Evolutionary conservation across 768 basidiomycete species (phyloP).

Genomic region (Ramaria rubella): DNA sequence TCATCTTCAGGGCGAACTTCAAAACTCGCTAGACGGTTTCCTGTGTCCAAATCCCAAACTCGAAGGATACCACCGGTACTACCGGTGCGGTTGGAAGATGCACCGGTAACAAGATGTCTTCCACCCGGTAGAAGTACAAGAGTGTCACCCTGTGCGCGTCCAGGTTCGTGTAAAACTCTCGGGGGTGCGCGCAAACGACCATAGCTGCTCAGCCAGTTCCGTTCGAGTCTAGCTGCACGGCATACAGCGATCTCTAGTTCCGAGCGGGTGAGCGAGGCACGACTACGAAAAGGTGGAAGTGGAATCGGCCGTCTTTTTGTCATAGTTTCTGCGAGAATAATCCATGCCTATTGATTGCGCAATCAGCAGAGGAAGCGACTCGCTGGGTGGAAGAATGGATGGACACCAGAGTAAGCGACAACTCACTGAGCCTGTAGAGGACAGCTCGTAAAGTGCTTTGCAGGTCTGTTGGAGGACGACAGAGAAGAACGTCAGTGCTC

Average conservation of each 20-base stretch:
- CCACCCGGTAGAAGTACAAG: constrained; percentile 8
- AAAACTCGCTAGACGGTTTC: constrained; percentile 4
- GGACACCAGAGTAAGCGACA: not conserved
- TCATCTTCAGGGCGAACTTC: constrained; percentile 7
- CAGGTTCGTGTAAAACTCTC: constrained; percentile 6
- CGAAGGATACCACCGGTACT: constrained; percentile 6
- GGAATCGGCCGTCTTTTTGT: constrained; percentile 11
- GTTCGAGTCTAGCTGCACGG: constrained; percentile 8
- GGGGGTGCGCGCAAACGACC: constrained; percentile 8
- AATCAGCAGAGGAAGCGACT: not conserved
- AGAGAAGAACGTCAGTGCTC: constrained; percentile 2
- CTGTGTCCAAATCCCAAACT: constrained; percentile 4
- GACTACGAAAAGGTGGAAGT: constrained; percentile 7
- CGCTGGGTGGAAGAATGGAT: constrained; percentile 11
- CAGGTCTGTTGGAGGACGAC: not conserved
- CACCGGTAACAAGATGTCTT: constrained; percentile 8
- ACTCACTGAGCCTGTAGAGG: constrained; percentile 4
- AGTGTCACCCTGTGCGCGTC: constrained; percentile 5
- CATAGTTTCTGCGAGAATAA: constrained; percentile 8
- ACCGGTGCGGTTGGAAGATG: constrained; percentile 1
- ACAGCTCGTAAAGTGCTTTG: not conserved
- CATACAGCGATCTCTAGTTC: constrained; percentile 4
- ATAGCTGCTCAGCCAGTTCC: constrained; percentile 8
- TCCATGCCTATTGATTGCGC: constrained; percentile 12
- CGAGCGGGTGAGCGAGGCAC: not conserved